phyloP scores from a whole-genome alignment of 495 filamentous ascomycete genomes.

The Penicillium nucicola region DNA sequence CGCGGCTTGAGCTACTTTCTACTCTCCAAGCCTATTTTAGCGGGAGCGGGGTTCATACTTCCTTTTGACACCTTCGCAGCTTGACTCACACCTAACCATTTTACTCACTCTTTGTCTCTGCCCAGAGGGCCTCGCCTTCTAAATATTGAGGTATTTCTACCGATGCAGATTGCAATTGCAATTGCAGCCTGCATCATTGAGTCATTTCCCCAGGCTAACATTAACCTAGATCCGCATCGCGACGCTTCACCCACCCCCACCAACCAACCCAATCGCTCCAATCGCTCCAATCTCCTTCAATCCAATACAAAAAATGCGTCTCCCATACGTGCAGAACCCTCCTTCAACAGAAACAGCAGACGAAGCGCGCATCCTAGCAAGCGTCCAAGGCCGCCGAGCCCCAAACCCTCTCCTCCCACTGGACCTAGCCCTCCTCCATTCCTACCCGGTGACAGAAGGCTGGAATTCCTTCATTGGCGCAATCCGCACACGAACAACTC shows the following conservation, averaged over 20 bases:
- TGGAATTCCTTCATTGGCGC: constrained; percentile 80
- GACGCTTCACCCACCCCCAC: neutral
- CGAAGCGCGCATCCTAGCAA: constrained; percentile 54
- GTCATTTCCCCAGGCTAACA: neutral
- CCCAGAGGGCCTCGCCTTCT: too few relatives aligned
- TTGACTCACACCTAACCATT: too few relatives aligned
- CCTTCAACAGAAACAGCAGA: constrained; percentile 44
- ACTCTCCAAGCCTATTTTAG: neutral
- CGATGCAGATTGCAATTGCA: too few relatives aligned
- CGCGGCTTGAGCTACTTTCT: constrained; percentile 14
- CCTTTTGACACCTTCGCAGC: too few relatives aligned
- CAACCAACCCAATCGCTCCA: neutral
- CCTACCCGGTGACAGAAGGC: constrained; percentile 67
- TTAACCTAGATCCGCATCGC: neutral
- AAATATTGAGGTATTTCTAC: too few relatives aligned
- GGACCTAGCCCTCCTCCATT: constrained; percentile 72
- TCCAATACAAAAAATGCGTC: constrained; percentile 57
- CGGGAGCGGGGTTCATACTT: constrained; percentile 17
- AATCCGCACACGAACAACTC: constrained; percentile 61
- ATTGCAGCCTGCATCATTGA: too few relatives aligned
- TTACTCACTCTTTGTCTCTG: too few relatives aligned
- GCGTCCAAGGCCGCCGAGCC: constrained; percentile 60
- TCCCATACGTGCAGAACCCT: constrained; percentile 64
- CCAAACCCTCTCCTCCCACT: constrained; percentile 64
- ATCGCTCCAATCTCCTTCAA: neutral